A percentile compares a stretch with the other conserved stretches of the same genome.
phyloP scores from a whole-genome alignment of 768 basidiomycete species.

The Podaxis sp. region DNA sequence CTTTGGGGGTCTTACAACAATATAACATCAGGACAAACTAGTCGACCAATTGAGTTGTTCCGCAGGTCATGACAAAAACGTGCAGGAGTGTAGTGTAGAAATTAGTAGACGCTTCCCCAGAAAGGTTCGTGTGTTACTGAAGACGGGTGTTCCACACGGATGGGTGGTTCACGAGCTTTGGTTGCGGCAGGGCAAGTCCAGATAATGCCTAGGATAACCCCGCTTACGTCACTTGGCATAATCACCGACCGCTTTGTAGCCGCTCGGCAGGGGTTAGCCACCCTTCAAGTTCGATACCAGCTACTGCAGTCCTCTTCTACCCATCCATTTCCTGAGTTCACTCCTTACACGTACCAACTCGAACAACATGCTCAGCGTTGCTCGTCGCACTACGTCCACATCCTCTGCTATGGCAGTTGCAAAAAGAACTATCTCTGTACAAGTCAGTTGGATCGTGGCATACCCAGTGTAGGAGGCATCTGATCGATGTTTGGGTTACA shows the following conservation, averaged over 20 bases:
- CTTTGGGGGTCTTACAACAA: background rate
- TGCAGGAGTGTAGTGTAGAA: background rate
- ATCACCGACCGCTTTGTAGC: background rate
- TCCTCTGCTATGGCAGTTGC: conserved; percentile 21
- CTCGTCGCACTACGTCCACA: conserved; percentile 22
- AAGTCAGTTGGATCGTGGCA: conserved; percentile 35
- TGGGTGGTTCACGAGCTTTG: conserved; percentile 40
- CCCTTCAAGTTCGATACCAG: too few species aligned
- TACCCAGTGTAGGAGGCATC: background rate
- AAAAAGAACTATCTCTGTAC: conserved; percentile 56
- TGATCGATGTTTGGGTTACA: conserved; percentile 31
- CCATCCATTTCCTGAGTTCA: conserved; percentile 11
- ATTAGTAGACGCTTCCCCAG: background rate
- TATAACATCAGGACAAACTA: background rate
- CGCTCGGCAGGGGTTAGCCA: background rate
- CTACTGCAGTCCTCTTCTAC: background rate
- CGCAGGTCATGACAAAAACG: background rate
- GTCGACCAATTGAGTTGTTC: background rate
- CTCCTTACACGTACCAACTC: conserved; percentile 13
- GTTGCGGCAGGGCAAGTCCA: conserved; percentile 21
- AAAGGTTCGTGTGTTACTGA: conserved; percentile 24
- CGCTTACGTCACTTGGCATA: conserved; percentile 15
- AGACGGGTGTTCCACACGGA: conserved; percentile 20
- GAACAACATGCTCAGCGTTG: conserved; percentile 25
- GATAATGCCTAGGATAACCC: background rate